These are phyloP conservation scores for Hemileccinum rubropunctum DNA, from an alignment of 768 basidiomycete species.

Conservation along the genomic window DNA sequence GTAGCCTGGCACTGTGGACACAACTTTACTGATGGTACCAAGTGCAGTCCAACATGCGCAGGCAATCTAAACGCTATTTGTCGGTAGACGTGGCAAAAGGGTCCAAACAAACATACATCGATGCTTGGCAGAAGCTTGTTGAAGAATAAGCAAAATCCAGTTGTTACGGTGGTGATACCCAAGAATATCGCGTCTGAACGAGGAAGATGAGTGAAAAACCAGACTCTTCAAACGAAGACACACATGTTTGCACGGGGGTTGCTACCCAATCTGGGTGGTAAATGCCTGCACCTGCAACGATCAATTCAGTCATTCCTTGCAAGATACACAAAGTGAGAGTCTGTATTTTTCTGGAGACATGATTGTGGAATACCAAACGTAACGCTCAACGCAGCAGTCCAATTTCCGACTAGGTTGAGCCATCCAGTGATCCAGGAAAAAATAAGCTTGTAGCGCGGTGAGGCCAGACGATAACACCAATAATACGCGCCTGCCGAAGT, in stretches of 20 bases:
- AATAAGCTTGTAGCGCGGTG: constrained; percentile 48
- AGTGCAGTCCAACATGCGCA: constrained; percentile 66
- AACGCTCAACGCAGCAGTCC: constrained; percentile 65
- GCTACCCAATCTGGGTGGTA: constrained; percentile 58
- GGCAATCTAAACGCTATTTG: constrained; percentile 39
- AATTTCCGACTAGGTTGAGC: constrained; percentile 66
- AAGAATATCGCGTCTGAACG: constrained; percentile 54
- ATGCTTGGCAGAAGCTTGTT: constrained; percentile 49
- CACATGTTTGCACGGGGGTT: constrained; percentile 60
- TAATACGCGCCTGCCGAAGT: constrained; percentile 64
- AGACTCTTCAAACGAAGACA: constrained; percentile 4
- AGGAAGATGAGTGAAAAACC: not conserved
- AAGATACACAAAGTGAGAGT: not conserved
- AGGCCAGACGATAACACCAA: constrained; percentile 61
- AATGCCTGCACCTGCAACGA: constrained; percentile 57
- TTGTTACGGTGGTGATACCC: constrained; percentile 46
- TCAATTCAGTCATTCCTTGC: constrained; percentile 55
- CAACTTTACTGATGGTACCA: constrained; percentile 46
- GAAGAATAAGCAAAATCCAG: constrained; percentile 53
- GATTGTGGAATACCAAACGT: constrained; percentile 43
- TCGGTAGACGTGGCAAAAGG: not conserved
- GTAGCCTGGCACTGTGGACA: not conserved
- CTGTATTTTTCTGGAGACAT: not conserved
- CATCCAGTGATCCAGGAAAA: constrained; percentile 68
- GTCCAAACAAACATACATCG: constrained; percentile 37